Base-by-base conservation (phyloP, 2,329 filamentous ascomycete genomes). In the Orbilia quercus region DNA sequence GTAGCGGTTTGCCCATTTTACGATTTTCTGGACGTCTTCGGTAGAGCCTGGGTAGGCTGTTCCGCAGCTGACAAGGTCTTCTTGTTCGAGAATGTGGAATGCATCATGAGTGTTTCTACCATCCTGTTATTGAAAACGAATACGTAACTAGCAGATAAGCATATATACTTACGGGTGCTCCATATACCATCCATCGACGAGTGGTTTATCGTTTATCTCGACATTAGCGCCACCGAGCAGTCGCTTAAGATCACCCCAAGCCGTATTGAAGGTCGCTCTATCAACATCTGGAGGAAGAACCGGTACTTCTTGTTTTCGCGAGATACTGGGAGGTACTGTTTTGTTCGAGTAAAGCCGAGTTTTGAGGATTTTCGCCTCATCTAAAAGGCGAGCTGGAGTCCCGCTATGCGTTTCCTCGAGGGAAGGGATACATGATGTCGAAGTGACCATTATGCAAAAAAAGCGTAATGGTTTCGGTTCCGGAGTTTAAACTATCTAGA, bases 11-110 rank as follows among this genome's bases (percentile, higher is more conserved):
- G 81, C 82, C 77, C 82, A 81, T 44, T 78, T 79, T 36, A 85
- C 81, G 23, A 85, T 79, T 0, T 77, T 77, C 77, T 85, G 84
- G 2, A 85, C 83, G 55, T 85, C 83, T 16, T 80, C 80, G 0
- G 81, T 82, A 2, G 77, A 80, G 16, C 81, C 80, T 7, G 83
- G 82, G 57, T 82, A 84, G 1, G 82, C 81, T 3, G 82, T 79
- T 2, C 82, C 83, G 34, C 80, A 81, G 45, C 80, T 81, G 28
- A 82, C 79, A 36, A 84, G 80, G 20, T 81, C 79, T 62, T 84
- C 82, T 58, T 81, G 80, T 45, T 82, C 80, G 44, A 80, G 77
- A 1, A 83, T 77, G 60, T 82, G 80, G 74, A 81, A 82, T 34
- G 81, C 80, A 73, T 83, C 82, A 73, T 83, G 82, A 1, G 82